Evolutionary conservation across 805 yeast genomes (phyloP), one percentile per base, ranked within the genome.

Genomic region (Ogataea thermomethanolica): DNA sequence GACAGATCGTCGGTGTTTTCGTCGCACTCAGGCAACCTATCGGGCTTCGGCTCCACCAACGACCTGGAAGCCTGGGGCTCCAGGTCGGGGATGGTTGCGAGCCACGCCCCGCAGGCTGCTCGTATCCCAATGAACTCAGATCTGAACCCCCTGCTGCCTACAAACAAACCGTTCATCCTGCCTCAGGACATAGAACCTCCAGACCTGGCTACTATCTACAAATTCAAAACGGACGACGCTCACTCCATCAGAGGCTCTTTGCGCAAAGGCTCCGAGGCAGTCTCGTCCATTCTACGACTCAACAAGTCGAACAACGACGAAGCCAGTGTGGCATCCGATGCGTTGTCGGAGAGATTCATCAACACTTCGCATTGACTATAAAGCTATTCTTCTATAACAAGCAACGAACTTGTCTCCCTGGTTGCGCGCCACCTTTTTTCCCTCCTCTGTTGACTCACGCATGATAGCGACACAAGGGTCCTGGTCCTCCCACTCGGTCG

Each of bases 361-460:
- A 37, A 47, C 30, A 41, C 49, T 13, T 43, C 37, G 50, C 29
- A 55, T 34, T 29, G 58, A 68, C 15, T 86, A 88, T 41, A 73
- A 72, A 33, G 87, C 80, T 37, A 84, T 61, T 61, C 95, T 75
- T 62, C 69, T 77, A 61, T 80, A 90, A 57, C 98, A 93, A 14
- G 97, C 97, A 25, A 89, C 74, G 63, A 72, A 93, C 61, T 93
- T 93, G 48, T 69, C 71, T 23, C 99, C 99, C 29, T 82, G 74
- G 59, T 93, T 93, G 56, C 99, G 78, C 33, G 80, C 82, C 26
- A 93, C 99, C 65, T 93, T 93, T 66, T 93, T 90, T 43, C 99
- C 99, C 65, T 93, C 99, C 64, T 93, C 99, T 1, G 99, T 93
- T n/a, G 93, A 81, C 45, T 82, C 80, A 43, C 78, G 78, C 98